A percentile compares a stretch with the other conserved stretches of the same genome.
phyloP scores from a whole-genome alignment of 108 stramenopile genomes.

The Parmales sp. region DNA sequence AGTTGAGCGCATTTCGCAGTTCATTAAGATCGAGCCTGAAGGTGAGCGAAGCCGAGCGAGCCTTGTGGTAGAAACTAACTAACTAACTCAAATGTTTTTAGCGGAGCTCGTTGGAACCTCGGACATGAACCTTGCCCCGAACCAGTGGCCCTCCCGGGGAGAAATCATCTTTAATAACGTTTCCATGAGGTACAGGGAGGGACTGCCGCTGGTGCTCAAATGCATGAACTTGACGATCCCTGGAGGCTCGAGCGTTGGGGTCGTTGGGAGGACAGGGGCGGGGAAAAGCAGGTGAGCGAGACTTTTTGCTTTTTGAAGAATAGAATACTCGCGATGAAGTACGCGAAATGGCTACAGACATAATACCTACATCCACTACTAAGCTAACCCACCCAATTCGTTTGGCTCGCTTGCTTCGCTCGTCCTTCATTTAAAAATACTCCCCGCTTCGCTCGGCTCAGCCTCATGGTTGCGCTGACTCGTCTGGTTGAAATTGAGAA shows the following conservation, averaged over 20 bases:
- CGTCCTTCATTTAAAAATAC: too few species aligned
- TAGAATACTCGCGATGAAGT: too few species aligned
- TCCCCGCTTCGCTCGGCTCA: too few species aligned
- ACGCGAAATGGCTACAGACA: too few species aligned
- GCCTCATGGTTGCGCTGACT: conserved; percentile 69
- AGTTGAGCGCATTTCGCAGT: conserved; percentile 75
- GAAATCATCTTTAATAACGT: conserved; percentile 52
- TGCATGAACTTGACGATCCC: conserved; percentile 64
- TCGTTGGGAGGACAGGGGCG: conserved; percentile 52
- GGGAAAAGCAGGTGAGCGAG: conserved; percentile 86
- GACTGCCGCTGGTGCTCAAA: conserved; percentile 74
- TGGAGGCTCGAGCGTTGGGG: conserved; percentile 46
- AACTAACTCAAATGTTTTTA: too few species aligned
- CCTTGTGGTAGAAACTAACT: neutral
- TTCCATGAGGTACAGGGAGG: conserved; percentile 65
- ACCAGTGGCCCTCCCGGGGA: conserved; percentile 63
- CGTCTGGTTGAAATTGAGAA: conserved; percentile 57
- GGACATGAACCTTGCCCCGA: neutral
- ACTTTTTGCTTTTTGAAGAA: too few species aligned
- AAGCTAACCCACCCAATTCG: too few species aligned
- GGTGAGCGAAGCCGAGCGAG: neutral
- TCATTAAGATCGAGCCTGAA: conserved; percentile 21
- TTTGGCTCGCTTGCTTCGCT: too few species aligned
- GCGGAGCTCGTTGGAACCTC: neutral
- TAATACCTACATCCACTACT: too few species aligned